Evolutionary conservation across 2,329 filamentous ascomycete genomes (phyloP), one percentile per base, ranked within the genome.

Genomic region (Coniochaeta hoffmannii): DNA sequence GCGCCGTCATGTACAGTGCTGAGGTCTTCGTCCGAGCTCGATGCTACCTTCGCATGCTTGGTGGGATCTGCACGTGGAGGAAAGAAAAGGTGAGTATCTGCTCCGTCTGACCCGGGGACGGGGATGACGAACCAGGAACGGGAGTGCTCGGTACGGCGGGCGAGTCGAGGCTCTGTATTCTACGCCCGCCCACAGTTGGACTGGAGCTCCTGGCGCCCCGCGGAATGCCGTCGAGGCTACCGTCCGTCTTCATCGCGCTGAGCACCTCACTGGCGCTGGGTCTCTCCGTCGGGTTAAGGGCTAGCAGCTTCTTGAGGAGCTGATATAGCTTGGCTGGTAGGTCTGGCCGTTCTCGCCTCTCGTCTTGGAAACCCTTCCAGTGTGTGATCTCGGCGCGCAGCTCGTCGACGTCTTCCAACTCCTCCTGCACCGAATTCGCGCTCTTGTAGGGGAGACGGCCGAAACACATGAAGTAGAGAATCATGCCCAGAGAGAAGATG

Each of bases 401-500:
- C 61, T 86, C 77, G 62, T 97, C 91, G 5, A 97, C 78, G 61
- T 97, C 91, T 67, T 99, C 94, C 55, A 90, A 85, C 66, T 97
- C 93, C 69, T 97, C 93, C 57, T 96, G 84, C 22, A 95, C 78
- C 3, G 87, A 80, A 66, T 97, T 93, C 53, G 92, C 90, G 62
- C 87, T 89, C 24, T 74, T 78, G 66, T 97, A 99, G 0, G 94
- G 94, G 11, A 99, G 78, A 50, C 87, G 81, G 1, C 88, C 90
- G 67, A 99, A 99, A 68, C 94, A 99, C 79, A 99, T 88, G 66
- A 99, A 99, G 69, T 97, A 96, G 3, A 99, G 79, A 55, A 97
- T 97, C 93, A 99, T 97, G 51, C 94, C 94, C 0, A 99, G 76
- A 1, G 92, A 97, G 70, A 99, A 99, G n/a, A 99, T 88, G 66